These are phyloP conservation scores for Fusarium cyanostomum DNA, from an alignment of 2,329 filamentous ascomycete genomes.

Conservation along the genomic window DNA sequence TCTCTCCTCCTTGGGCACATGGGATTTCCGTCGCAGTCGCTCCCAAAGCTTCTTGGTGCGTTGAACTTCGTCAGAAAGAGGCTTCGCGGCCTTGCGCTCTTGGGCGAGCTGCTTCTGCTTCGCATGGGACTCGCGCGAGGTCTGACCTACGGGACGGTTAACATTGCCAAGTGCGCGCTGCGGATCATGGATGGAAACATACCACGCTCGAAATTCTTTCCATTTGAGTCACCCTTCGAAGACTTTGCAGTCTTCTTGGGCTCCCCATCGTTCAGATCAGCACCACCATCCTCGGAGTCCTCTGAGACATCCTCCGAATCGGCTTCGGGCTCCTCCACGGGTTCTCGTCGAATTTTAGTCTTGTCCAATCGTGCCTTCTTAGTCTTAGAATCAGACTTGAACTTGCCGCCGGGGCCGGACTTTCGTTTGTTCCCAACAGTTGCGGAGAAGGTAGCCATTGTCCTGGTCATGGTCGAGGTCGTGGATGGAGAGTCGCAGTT, in stretches of 20 bases:
- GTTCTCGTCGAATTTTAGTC: constrained; percentile 47
- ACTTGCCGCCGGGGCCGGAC: constrained; percentile 56
- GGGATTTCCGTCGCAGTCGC: constrained; percentile 88
- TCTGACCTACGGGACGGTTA: constrained; percentile 58
- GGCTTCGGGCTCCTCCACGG: constrained; percentile 54
- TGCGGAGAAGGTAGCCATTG: constrained; percentile 61
- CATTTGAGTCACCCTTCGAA: constrained; percentile 44
- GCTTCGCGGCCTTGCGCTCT: constrained; percentile 92
- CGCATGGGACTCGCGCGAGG: constrained; percentile 85
- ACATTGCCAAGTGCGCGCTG: neutral
- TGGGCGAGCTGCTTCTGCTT: constrained; percentile 90
- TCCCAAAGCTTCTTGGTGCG: constrained; percentile 98
- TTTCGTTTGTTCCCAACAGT: constrained; percentile 67
- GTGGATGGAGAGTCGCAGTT: constrained; percentile 37
- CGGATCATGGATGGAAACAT: constrained; percentile 29
- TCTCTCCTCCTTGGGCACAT: constrained; percentile 89
- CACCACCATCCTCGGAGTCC: constrained; percentile 65
- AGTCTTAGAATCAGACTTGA: constrained; percentile 52
- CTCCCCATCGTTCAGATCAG: constrained; percentile 53
- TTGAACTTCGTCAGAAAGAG: constrained; percentile 87
- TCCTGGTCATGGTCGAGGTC: constrained; percentile 19
- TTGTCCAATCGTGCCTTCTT: constrained; percentile 63
- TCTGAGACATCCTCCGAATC: constrained; percentile 59
- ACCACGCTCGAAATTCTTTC: constrained; percentile 56
- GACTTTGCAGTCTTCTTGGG: constrained; percentile 50